Base-by-base conservation (phyloP, 2,329 filamentous ascomycete species). In the Ophiostoma ips region DNA sequence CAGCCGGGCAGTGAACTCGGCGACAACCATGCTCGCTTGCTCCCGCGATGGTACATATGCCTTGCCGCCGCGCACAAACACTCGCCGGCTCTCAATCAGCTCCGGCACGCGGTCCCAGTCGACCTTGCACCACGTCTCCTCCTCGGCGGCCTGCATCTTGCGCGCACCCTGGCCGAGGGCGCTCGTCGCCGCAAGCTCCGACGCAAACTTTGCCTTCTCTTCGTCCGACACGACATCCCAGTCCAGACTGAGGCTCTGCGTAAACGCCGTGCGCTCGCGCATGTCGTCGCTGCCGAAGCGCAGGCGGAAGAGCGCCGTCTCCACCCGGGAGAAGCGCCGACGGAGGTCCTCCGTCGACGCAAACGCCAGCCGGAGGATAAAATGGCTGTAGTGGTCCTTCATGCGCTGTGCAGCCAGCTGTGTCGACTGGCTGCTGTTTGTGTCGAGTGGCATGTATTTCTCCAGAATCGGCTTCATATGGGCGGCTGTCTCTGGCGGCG, bases 321-420 rank as follows among this genome's bases (percentile, higher is more conserved):
- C 92, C 3, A 94, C 79, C 34, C 89, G 79, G 4, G 81, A 77
- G 61, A 96, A 98, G 21, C 92, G 81, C 55, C 84, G 77, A 38
- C 92, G 81, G 35, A 96, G 71, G 60, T 98, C 92, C 62, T 95
- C 88, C 0, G 90, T 95, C 2, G 84, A 81, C 1, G 89, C 81
- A 61, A 98, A 98, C 1, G 92, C 92, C 40, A 98, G 77, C 0
- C 92, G 81, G 6, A 98, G 76, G 54, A 96, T 98, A 64, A 95
- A 98, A 66, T 98, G 92, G 50, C 86, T 92, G 67, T 96, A 98
- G 67, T 98, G 92, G 59, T 98, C 92, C 63, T 92, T 94, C 64
- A 90, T 85, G 28, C 90, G 77, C 67, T 98, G 87, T 33, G 77
- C 68, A 21, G 77, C 73, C 13, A 90, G 67, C 59, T 70, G 75